phyloP scores from a whole-genome alignment of 352 stramenopile genomes.

The Thalassiosira allenii region DNA sequence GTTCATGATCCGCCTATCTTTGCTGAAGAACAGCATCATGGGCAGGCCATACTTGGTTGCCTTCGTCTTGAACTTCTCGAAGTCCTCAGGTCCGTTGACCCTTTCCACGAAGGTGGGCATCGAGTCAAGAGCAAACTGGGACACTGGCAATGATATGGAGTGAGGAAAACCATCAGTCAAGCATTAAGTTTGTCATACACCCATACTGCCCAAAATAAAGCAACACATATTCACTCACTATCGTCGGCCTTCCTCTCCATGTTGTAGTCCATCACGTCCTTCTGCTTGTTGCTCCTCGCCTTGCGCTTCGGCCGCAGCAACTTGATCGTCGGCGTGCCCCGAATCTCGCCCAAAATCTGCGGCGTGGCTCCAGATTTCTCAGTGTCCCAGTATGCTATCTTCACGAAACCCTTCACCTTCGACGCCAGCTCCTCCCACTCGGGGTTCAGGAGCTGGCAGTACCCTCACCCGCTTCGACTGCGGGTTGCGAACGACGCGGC shows the following conservation, averaged over 20 bases:
- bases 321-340: slow-evolving; percentile 72
- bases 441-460: slow-evolving; percentile 72
- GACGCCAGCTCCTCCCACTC: slow-evolving; percentile 74
- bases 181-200: too few species aligned
- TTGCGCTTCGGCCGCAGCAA: slow-evolving; percentile 72
- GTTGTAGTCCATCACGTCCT: slow-evolving; percentile 74
- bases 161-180: too few species aligned
- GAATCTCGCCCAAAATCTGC: slow-evolving; percentile 62
- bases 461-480: slow-evolving; percentile 71
- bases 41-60: slow-evolving; percentile 62
- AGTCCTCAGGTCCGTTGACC: slow-evolving; percentile 56
- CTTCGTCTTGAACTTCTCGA: slow-evolving; percentile 61
- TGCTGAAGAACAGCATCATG: slow-evolving; percentile 70
- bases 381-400: slow-evolving; percentile 79
- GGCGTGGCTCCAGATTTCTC: slow-evolving; percentile 58
- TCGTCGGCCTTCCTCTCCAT: slow-evolving; percentile 69
- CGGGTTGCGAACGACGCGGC: not conserved
- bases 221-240: slow-evolving; percentile 27
- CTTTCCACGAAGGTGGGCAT: slow-evolving; percentile 69
- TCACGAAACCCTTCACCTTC: slow-evolving; percentile 60
- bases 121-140: slow-evolving; percentile 63
- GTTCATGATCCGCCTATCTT: slow-evolving; percentile 55
- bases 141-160: slow-evolving; percentile 28
- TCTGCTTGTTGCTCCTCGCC: slow-evolving; percentile 63
- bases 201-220: too few species aligned